These are phyloP conservation scores for Draba incana DNA, from an alignment of 345 rosid genomes.

Conservation along the genomic window DNA sequence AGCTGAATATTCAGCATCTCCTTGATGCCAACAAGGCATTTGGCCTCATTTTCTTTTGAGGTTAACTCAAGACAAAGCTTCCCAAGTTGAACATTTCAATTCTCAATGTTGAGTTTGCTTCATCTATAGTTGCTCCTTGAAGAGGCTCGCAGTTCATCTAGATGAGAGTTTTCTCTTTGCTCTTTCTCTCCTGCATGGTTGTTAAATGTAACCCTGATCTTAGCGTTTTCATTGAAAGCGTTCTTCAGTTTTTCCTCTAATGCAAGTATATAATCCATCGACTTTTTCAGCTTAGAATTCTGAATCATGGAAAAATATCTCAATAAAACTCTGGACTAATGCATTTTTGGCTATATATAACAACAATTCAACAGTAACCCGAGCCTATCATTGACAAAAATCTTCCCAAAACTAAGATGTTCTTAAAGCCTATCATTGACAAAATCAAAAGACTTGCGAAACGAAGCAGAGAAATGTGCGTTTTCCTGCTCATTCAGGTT, in stretches of 20 bases:
- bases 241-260: conserved; percentile 87
- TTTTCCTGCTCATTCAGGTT: neutral
- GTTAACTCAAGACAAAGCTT: conserved; percentile 53
- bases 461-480: too few species aligned
- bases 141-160: conserved; percentile 49
- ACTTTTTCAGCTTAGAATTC: too few species aligned
- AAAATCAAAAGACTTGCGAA: too few species aligned
- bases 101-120: conserved; percentile 46
- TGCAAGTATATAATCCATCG: conserved; percentile 56
- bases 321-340: too few species aligned
- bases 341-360: neutral
- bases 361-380: neutral
- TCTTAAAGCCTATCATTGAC: too few species aligned
- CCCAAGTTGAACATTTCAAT: conserved; percentile 60
- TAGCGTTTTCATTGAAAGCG: conserved; percentile 87
- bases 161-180: conserved; percentile 53
- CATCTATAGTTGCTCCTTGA: conserved; percentile 47
- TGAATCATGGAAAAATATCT: too few species aligned
- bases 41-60: conserved; percentile 63
- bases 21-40: conserved; percentile 48
- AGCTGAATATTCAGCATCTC: conserved; percentile 57
- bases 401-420: conserved; percentile 4
- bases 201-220: conserved; percentile 42
- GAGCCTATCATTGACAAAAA: conserved; percentile 13
- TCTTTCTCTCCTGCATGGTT: conserved; percentile 62